Evolutionary conservation across 345 rosid species (phyloP).

Genomic region (Trapa bicornis): DNA sequence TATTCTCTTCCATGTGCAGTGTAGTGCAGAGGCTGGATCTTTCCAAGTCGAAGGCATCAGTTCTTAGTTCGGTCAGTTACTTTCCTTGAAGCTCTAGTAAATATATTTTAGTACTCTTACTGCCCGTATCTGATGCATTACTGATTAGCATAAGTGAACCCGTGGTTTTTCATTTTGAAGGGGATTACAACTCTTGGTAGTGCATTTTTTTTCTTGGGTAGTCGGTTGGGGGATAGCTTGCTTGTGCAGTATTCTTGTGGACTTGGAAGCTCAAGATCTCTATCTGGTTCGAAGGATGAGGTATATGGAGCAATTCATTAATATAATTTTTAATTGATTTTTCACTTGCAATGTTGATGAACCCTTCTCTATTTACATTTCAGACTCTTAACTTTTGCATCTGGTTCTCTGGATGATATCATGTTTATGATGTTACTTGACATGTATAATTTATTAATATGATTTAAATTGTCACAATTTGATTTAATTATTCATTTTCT

Average conservation of each 20-base stretch:
- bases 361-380: not conserved
- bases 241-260: slow-evolving; percentile 77
- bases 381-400: not conserved
- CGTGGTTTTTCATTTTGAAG: slow-evolving; percentile 29
- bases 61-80: slow-evolving; percentile 83
- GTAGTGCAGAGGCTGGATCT: slow-evolving; percentile 94
- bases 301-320: slow-evolving; percentile 19
- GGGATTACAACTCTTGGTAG: slow-evolving; percentile 72
- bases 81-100: slow-evolving; percentile 1
- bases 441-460: not conserved
- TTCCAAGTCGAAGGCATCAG: slow-evolving; percentile 94
- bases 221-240: slow-evolving; percentile 95
- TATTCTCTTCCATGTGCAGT: slow-evolving; percentile 37
- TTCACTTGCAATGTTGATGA: not conserved
- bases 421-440: not conserved
- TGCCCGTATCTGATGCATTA: not conserved
- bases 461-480: not conserved
- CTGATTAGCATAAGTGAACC: slow-evolving; percentile 12
- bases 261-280: slow-evolving; percentile 44
- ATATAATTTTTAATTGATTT: not conserved
- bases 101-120: not conserved
- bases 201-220: slow-evolving; percentile 76
- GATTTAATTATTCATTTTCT: not conserved
- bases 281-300: slow-evolving; percentile 76
- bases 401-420: not conserved